Conservation (phyloP, 352 stramenopile species). For the Pythium volutum region DNA sequence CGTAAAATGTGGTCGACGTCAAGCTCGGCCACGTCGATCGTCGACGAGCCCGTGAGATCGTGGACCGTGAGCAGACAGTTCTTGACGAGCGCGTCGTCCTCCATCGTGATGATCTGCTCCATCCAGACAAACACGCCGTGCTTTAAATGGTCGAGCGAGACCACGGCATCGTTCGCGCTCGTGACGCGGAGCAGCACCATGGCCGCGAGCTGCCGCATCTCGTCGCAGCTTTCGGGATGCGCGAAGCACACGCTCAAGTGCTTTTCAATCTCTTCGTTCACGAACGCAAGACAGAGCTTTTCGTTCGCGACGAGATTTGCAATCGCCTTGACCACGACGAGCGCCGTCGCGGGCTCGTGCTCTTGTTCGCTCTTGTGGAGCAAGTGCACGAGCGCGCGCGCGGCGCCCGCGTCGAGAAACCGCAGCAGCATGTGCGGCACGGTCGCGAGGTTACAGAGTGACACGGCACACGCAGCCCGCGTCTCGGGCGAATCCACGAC, state of each 20-base stretch:
- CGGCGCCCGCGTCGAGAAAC: conserved; percentile 66
- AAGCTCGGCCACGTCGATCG: conserved; percentile 47
- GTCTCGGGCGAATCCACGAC: conserved; percentile 52
- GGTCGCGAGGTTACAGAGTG: conserved; percentile 73
- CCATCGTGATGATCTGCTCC: conserved; percentile 79
- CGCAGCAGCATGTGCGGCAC: conserved; percentile 53
- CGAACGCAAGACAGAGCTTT: conserved; percentile 66
- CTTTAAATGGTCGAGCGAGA: conserved; percentile 62
- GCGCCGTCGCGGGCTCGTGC: conserved; percentile 32
- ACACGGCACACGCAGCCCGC: conserved; percentile 57
- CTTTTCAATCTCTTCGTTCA: conserved; percentile 71
- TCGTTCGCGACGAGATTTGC: conserved; percentile 75
- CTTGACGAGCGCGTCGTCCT: conserved; percentile 62
- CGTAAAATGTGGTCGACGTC: conserved; percentile 62
- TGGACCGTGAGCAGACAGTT: conserved; percentile 80
- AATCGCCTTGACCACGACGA: conserved; percentile 70
- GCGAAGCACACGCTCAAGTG: conserved; percentile 56
- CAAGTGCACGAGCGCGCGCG: conserved; percentile 57
- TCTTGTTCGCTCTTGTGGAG: conserved; percentile 37
- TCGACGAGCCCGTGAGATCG: conserved; percentile 59
- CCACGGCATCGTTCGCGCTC: conserved; percentile 65
- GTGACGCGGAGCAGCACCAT: conserved; percentile 73
- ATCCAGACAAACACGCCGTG: conserved; percentile 69
- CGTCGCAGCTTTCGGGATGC: conserved; percentile 37
- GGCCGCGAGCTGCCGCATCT: conserved; percentile 60